phyloP scores from a whole-genome alignment of 495 filamentous ascomycete genomes.

The Endocarpon pusillum region DNA sequence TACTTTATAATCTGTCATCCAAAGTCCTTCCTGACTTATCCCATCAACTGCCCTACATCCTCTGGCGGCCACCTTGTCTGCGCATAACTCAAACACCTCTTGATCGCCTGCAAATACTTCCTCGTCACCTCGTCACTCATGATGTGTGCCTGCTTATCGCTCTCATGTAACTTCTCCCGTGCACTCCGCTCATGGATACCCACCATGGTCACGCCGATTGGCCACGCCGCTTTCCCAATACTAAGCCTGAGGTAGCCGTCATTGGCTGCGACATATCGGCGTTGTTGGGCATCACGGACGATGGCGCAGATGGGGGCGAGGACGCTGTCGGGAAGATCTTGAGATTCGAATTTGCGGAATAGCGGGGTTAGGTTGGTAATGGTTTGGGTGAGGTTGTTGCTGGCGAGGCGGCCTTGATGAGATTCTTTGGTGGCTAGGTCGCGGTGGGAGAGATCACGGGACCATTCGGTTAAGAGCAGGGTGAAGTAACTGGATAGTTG shows the following conservation, averaged over 20 bases:
- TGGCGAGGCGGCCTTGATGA: slow-evolving; percentile 58
- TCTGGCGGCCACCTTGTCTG: slow-evolving; percentile 93
- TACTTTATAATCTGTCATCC: too few relatives aligned
- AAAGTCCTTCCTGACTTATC: slow-evolving; percentile 34
- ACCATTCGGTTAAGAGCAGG: slow-evolving; percentile 83
- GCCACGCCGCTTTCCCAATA: slow-evolving; percentile 98
- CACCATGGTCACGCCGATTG: slow-evolving; percentile 98
- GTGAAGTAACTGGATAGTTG: slow-evolving; percentile 88
- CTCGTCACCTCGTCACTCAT: slow-evolving; percentile 90
- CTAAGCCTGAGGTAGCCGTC: slow-evolving; percentile 83
- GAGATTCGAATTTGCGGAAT: slow-evolving; percentile 75
- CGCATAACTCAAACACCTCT: slow-evolving; percentile 89
- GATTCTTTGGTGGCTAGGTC: slow-evolving; percentile 45
- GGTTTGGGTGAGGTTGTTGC: slow-evolving; percentile 61
- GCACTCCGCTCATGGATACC: slow-evolving; percentile 96
- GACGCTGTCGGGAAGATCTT: slow-evolving; percentile 58
- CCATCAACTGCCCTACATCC: slow-evolving; percentile 89
- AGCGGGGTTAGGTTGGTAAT: slow-evolving; percentile 75
- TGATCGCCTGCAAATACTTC: slow-evolving; percentile 95
- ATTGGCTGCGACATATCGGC: slow-evolving; percentile 89
- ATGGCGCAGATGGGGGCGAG: slow-evolving; percentile 85
- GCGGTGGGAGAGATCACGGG: slow-evolving; percentile 53
- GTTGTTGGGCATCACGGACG: slow-evolving; percentile 71
- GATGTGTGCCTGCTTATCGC: slow-evolving; percentile 80
- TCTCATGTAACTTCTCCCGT: slow-evolving; percentile 82